Conservation (phyloP, 2,329 filamentous ascomycete genomes). For the Ophiostoma montium region DNA sequence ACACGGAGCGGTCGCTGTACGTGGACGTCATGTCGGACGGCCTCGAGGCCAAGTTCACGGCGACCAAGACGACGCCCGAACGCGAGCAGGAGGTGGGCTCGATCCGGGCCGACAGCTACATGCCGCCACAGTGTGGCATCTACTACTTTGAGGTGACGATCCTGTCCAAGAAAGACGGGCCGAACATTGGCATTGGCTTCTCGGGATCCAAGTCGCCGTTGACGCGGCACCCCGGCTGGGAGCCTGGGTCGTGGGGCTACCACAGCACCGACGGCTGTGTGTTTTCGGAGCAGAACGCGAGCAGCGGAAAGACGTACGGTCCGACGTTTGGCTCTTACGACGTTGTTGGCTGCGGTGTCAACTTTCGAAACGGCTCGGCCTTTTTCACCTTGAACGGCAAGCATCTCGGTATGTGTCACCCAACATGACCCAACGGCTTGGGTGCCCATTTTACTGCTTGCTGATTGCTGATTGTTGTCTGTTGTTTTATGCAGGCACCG, state of each 20-base stretch:
- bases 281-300: conserved; percentile 39
- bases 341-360: conserved; percentile 50
- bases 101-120: conserved; percentile 69
- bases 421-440: neutral
- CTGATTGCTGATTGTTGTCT: neutral
- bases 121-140: conserved; percentile 80
- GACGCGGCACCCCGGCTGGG: conserved; percentile 49
- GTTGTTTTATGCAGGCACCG: conserved; percentile 22
- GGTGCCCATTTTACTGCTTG: neutral
- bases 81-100: conserved; percentile 63
- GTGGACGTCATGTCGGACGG: conserved; percentile 66
- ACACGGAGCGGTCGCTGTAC: conserved; percentile 55
- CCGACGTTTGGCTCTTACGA: conserved; percentile 42
- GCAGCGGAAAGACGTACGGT: conserved; percentile 40
- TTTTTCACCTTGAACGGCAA: conserved; percentile 56
- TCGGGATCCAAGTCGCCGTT: conserved; percentile 38
- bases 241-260: conserved; percentile 54
- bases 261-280: conserved; percentile 54
- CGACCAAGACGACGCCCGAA: conserved; percentile 31
- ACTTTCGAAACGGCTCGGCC: conserved; percentile 48
- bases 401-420: conserved; percentile 27
- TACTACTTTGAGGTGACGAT: conserved; percentile 77
- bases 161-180: conserved; percentile 36
- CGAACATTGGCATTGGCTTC: conserved; percentile 50
- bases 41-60: conserved; percentile 50